Evolutionary conservation across 2,329 filamentous ascomycete genomes (phyloP).

Genomic region (Cordyceps militaris): DNA sequence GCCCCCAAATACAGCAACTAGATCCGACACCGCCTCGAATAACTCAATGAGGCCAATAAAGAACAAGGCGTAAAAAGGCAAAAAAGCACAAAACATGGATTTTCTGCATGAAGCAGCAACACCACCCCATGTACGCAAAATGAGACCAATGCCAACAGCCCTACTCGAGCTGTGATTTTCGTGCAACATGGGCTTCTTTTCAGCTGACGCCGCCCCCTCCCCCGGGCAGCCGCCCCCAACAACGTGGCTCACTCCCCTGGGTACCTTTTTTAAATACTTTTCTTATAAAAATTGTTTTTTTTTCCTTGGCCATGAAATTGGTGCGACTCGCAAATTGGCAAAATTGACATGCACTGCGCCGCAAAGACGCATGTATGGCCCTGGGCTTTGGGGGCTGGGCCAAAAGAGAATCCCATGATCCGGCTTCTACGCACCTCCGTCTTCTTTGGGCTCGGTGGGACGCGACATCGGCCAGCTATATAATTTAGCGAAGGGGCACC

Average conservation of each 20-base stretch:
- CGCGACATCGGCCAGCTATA: slow-evolving; percentile 5
- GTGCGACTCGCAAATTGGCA: neutral
- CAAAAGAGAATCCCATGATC: neutral
- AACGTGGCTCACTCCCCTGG: neutral
- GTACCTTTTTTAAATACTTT: neutral
- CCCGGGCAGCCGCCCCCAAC: neutral
- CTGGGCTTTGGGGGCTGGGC: neutral
- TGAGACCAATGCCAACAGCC: neutral
- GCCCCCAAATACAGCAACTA: slow-evolving; percentile 2
- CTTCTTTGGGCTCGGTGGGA: neutral
- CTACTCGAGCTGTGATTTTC: neutral
- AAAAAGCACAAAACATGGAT: neutral
- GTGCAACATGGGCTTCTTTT: neutral
- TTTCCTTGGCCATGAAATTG: neutral
- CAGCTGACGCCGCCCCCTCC: neutral
- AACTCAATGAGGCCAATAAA: neutral
- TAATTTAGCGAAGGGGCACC: neutral
- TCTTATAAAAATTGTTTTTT: too few relatives aligned
- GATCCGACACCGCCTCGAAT: slow-evolving; percentile 3
- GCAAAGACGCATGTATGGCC: neutral
- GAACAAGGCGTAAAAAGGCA: neutral
- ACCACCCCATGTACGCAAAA: neutral
- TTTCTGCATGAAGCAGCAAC: neutral
- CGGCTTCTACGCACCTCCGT: neutral
- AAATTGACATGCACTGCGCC: neutral